These are phyloP conservation scores for Glycine tomentella DNA, from an alignment of 306 rosid species.

Conservation along the genomic window DNA sequence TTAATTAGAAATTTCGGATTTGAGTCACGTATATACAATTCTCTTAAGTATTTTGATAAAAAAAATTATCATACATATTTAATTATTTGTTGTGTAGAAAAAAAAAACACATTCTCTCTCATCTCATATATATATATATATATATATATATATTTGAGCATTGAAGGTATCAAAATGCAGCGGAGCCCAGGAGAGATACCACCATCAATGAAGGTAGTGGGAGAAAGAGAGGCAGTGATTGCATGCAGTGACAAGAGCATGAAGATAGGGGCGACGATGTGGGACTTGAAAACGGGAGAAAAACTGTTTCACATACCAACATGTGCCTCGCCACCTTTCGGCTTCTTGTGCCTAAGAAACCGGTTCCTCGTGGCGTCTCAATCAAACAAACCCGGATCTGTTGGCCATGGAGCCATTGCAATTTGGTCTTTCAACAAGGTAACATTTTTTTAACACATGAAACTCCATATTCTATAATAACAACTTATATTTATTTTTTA, in stretches of 20 bases:
- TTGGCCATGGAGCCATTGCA: slow-evolving; percentile 68
- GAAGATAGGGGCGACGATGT: slow-evolving; percentile 63
- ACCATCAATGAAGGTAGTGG: slow-evolving; percentile 44
- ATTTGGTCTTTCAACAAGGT: slow-evolving; percentile 79
- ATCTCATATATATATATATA: too few species aligned
- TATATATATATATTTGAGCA: too few species aligned
- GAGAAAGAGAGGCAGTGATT: slow-evolving; percentile 56
- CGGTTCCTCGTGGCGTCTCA: slow-evolving; percentile 77
- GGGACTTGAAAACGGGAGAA: slow-evolving; percentile 60
- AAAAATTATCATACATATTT: too few species aligned
- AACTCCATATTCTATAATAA: too few species aligned
- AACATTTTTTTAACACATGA: not conserved
- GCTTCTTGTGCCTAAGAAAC: slow-evolving; percentile 66
- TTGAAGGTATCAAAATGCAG: too few species aligned
- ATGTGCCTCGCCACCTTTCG: slow-evolving; percentile 67
- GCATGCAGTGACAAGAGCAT: slow-evolving; percentile 71
- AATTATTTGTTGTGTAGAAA: too few species aligned
- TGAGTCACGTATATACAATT: too few species aligned
- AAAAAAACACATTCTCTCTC: too few species aligned
- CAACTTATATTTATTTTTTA: too few species aligned
- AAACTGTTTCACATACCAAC: slow-evolving; percentile 67
- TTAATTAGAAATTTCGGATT: too few species aligned
- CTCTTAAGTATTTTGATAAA: too few species aligned
- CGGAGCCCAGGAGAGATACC: not conserved
- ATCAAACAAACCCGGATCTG: slow-evolving; percentile 65